phyloP scores from a whole-genome alignment of 2,329 filamentous ascomycete genomes.

The Macrophomina pseudophaseolina region DNA sequence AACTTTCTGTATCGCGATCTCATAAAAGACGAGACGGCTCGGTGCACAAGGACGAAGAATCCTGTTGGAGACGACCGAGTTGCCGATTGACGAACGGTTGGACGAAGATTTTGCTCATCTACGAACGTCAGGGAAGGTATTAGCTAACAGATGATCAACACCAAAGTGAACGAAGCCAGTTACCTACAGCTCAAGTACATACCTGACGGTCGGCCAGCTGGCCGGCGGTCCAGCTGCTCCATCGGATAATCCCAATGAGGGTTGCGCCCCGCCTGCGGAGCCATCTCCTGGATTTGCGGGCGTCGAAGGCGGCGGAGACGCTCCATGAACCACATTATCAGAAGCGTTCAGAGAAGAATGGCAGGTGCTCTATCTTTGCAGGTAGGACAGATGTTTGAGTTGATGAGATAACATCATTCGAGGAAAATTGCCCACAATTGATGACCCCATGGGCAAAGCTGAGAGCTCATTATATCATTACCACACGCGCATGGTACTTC shows the following conservation, averaged over 20 bases:
- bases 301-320: conserved; percentile 4
- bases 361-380: too few species aligned
- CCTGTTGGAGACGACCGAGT: neutral
- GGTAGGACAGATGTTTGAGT: neutral
- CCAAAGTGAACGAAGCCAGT: neutral
- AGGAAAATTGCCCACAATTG: neutral
- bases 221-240: conserved; percentile 1
- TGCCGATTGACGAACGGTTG: neutral
- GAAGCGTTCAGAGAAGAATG: neutral
- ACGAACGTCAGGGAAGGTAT: neutral
- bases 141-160: neutral
- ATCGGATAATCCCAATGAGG: neutral
- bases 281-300: neutral
- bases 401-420: neutral
- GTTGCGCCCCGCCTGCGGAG: neutral
- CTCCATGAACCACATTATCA: conserved; percentile 5
- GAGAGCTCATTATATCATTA: neutral
- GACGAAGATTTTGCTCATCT: conserved; percentile 12
- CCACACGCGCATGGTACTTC: neutral
- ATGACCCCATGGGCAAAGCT: neutral
- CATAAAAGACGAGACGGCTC: neutral
- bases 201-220: neutral
- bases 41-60: neutral
- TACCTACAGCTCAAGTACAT: conserved; percentile 11
- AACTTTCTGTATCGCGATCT: conserved; percentile 1